Evolutionary conservation across 345 rosid species (phyloP).

Genomic region (Pistacia atlantica): DNA sequence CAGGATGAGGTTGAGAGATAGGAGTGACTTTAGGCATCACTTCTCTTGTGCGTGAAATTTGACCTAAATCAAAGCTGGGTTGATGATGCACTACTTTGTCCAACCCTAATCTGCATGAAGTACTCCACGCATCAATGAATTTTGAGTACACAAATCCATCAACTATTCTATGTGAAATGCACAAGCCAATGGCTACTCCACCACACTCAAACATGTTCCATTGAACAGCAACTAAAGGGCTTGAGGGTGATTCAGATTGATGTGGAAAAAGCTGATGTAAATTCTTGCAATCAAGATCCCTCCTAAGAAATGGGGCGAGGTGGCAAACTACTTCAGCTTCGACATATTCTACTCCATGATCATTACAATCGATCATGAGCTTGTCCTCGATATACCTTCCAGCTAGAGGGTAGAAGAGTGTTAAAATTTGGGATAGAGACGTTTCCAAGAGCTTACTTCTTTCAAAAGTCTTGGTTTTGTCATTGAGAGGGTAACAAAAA

Average conservation of each 20-base stretch:
- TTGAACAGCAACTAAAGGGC: conserved; percentile 20
- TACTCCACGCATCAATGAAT: conserved; percentile 16
- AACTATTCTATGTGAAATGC: conserved; percentile 23
- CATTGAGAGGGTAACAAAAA: not conserved
- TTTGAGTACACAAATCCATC: conserved; percentile 6
- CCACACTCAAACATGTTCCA: conserved; percentile 25
- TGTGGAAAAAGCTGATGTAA: conserved; percentile 9
- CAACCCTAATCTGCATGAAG: conserved; percentile 12
- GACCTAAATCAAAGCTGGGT: too few species aligned
- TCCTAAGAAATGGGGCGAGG: not conserved
- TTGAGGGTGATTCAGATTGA: conserved; percentile 9
- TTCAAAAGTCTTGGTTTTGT: not conserved
- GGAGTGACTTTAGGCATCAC: not conserved
- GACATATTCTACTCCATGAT: conserved; percentile 23
- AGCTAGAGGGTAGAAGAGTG: too few species aligned
- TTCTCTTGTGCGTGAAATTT: not conserved
- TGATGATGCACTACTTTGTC: not conserved
- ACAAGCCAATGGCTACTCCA: conserved; percentile 18
- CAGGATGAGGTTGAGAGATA: not conserved
- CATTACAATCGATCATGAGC: too few species aligned
- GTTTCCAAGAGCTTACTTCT: not conserved
- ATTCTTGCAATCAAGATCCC: not conserved
- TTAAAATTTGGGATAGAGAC: conserved; percentile 17
- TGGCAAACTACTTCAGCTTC: conserved; percentile 21
- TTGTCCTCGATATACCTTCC: too few species aligned